Evolutionary conservation across 192 early-diverging fungal genomes (phyloP).

Genomic region (Lobosporangium transversale): DNA sequence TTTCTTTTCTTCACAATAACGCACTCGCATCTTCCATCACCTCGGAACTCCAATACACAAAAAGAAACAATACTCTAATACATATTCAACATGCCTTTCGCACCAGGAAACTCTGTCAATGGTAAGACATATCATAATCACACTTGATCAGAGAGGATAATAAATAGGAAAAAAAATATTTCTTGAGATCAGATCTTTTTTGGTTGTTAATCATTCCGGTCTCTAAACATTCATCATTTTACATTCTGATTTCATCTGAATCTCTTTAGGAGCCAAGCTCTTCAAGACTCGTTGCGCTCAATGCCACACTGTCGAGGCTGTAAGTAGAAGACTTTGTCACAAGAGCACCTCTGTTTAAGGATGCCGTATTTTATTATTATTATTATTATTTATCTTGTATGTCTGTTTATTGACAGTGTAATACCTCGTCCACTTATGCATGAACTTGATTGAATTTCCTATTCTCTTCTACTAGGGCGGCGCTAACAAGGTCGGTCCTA

Average conservation of each 20-base stretch:
- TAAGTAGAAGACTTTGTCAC: constrained; percentile 21
- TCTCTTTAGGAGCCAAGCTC: constrained; percentile 46
- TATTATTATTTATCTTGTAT: too few species aligned
- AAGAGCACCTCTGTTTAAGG: too few species aligned
- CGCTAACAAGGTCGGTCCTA: constrained; percentile 96
- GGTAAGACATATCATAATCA: constrained; percentile 14
- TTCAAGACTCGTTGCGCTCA: constrained; percentile 99
- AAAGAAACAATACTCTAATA: too few species aligned
- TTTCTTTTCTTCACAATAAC: constrained; percentile 4
- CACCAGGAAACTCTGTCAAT: constrained; percentile 32
- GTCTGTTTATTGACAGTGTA: too few species aligned
- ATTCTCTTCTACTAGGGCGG: constrained; percentile 65
- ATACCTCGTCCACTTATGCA: too few species aligned
- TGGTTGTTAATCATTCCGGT: too few species aligned
- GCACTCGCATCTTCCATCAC: neutral
- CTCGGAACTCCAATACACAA: too few species aligned
- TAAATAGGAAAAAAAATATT: too few species aligned
- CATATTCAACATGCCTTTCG: constrained; percentile 35
- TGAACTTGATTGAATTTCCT: neutral
- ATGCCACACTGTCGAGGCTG: constrained; percentile 92
- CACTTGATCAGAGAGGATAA: too few species aligned
- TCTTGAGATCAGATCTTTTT: too few species aligned
- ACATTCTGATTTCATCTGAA: neutral
- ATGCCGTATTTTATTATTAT: too few species aligned
- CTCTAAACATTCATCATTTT: neutral